These are phyloP conservation scores for Akanthomyces muscarius DNA, from an alignment of 2,329 filamentous ascomycete species.

Conservation along the genomic window DNA sequence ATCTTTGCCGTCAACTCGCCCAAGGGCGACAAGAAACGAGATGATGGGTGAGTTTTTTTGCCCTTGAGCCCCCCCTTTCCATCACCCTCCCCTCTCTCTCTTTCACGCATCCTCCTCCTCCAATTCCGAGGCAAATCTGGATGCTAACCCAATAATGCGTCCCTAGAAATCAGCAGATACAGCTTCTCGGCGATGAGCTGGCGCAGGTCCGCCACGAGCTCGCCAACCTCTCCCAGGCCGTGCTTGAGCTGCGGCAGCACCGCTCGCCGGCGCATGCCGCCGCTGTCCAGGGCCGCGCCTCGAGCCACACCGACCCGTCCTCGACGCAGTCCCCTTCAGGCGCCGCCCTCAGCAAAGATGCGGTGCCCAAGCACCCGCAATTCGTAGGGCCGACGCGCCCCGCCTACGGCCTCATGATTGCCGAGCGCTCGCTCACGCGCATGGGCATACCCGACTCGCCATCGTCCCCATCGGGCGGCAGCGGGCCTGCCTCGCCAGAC, in stretches of 20 bases:
- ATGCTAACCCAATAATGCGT: neutral
- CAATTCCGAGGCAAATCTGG: neutral
- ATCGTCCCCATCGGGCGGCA: conserved; percentile 3
- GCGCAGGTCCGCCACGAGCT: conserved; percentile 30
- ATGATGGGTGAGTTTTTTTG: conserved; percentile 22
- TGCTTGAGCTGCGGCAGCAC: conserved; percentile 26
- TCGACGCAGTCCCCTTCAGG: conserved; percentile 16
- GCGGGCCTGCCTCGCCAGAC: conserved; percentile 7
- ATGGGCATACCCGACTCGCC: conserved; percentile 31
- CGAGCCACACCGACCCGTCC: conserved; percentile 7
- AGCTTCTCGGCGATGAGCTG: conserved; percentile 27
- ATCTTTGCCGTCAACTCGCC: conserved; percentile 24
- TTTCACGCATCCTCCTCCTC: neutral
- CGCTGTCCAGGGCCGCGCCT: neutral
- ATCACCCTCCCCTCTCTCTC: neutral
- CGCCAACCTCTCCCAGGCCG: conserved; percentile 25
- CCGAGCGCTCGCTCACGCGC: conserved; percentile 32
- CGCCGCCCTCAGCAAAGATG: conserved; percentile 10
- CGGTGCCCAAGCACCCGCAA: conserved; percentile 30
- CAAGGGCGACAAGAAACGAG: conserved; percentile 23
- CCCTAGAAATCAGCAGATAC: conserved; percentile 17
- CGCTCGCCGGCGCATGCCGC: conserved; percentile 4
- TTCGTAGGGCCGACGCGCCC: conserved; percentile 36
- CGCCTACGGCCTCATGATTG: conserved; percentile 33
- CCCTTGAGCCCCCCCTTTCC: neutral